Conservation (phyloP, 306 rosid species). For the Argentina anserina region DNA sequence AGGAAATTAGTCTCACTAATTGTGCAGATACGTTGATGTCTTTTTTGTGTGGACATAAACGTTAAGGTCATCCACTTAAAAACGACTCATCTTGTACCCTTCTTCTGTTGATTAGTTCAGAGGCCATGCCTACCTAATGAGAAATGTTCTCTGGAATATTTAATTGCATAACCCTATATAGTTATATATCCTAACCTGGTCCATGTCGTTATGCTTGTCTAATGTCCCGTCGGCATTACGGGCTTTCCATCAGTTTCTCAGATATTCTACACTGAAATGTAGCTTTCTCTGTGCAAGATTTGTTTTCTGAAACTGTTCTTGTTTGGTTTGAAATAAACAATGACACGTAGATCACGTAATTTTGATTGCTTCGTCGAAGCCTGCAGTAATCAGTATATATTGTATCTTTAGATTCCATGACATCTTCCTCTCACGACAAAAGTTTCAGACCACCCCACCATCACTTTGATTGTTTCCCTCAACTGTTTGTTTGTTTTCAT, state of each 20-base stretch:
- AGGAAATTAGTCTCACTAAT: no score
- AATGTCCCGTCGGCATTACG: neutral
- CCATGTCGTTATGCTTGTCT: slow-evolving; percentile 5
- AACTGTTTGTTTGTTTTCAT: neutral
- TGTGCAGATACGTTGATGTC: no score
- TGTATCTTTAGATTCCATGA: neutral
- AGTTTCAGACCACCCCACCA: no score
- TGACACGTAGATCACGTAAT: neutral
- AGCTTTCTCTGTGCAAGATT: neutral
- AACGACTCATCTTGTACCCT: neutral
- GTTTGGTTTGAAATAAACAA: neutral
- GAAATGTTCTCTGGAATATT: neutral
- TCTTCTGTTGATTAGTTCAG: neutral
- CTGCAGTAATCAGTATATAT: neutral
- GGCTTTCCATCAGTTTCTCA: neutral
- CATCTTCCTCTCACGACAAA: slow-evolving; percentile 1
- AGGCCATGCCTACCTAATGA: no score
- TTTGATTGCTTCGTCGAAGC: neutral
- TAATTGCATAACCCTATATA: neutral
- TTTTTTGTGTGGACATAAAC: no score
- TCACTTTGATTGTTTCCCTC: neutral
- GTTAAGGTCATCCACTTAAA: no score
- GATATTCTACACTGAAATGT: neutral
- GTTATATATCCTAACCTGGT: neutral
- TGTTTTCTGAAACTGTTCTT: neutral